Evolutionary conservation across 495 filamentous ascomycete species (phyloP).

Genomic region (Penicillium samsonianum): DNA sequence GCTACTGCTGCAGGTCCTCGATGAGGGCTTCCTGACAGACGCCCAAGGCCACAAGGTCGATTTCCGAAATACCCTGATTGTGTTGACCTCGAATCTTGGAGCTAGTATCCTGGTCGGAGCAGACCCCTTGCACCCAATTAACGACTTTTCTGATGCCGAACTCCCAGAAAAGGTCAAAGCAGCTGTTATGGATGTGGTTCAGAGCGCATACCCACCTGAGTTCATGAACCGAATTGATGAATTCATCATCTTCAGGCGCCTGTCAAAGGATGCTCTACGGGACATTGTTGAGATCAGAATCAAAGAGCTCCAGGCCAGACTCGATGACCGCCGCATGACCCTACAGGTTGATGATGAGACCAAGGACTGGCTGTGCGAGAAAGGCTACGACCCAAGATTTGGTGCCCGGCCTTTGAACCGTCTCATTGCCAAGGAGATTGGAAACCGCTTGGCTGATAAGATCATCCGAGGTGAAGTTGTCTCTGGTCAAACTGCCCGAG

Average conservation of each 20-base stretch:
- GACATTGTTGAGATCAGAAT: constrained; percentile 95
- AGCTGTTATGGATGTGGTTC: constrained; percentile 88
- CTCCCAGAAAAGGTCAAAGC: constrained; percentile 68
- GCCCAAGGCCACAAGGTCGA: constrained; percentile 94
- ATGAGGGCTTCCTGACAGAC: constrained; percentile 95
- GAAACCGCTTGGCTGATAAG: constrained; percentile 83
- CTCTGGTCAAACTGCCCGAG: constrained; percentile 68
- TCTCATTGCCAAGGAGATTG: constrained; percentile 83
- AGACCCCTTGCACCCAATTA: constrained; percentile 43
- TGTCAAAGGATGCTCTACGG: constrained; percentile 73
- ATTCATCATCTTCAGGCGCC: constrained; percentile 90
- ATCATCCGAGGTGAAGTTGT: constrained; percentile 86
- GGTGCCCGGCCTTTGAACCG: constrained; percentile 93
- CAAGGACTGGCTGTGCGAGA: constrained; percentile 81
- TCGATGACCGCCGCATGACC: constrained; percentile 82
- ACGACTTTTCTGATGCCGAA: constrained; percentile 60
- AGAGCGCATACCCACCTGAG: constrained; percentile 77
- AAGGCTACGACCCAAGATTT: constrained; percentile 87
- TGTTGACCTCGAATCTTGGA: constrained; percentile 89
- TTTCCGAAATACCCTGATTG: constrained; percentile 94
- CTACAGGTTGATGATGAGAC: constrained; percentile 70
- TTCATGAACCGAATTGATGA: constrained; percentile 97
- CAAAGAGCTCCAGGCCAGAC: constrained; percentile 76
- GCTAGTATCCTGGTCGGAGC: constrained; percentile 51
- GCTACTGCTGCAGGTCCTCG: constrained; percentile 90